A percentile compares a stretch with the other conserved stretches of the same genome.
These are phyloP conservation scores for Yamadazyma paraphyllophila DNA, from an alignment of 805 yeast species.

Conservation along the genomic window DNA sequence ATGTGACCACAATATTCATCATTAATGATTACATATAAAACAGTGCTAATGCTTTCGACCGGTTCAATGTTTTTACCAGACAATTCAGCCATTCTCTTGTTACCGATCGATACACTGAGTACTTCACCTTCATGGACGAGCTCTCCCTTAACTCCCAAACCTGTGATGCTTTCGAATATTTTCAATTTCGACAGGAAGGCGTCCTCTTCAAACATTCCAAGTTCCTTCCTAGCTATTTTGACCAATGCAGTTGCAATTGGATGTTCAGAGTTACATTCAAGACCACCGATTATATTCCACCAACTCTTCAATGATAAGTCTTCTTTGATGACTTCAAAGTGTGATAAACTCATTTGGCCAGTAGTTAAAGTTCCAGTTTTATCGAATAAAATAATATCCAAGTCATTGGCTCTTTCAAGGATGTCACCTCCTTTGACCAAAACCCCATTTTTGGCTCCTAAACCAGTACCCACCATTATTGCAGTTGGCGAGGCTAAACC, in stretches of 20 bases:
- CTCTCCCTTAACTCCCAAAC: constrained; percentile 45
- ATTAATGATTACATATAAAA: constrained; percentile 59
- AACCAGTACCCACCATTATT: constrained; percentile 98
- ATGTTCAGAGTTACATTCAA: constrained; percentile 78
- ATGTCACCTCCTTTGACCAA: constrained; percentile 91
- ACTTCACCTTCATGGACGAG: constrained; percentile 17
- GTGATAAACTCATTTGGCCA: constrained; percentile 62
- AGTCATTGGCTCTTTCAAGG: constrained; percentile 66
- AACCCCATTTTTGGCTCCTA: constrained; percentile 87
- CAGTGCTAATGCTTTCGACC: constrained; percentile 35
- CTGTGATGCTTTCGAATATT: constrained; percentile 38
- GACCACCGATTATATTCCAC: constrained; percentile 55
- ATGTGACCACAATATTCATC: constrained; percentile 60
- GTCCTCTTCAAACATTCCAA: constrained; percentile 33
- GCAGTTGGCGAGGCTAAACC: constrained; percentile 99
- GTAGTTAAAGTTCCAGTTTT: constrained; percentile 94
- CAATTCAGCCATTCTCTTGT: constrained; percentile 19
- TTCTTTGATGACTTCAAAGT: constrained; percentile 9
- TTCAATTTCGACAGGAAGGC: constrained; percentile 28
- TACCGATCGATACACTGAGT: constrained; percentile 54
- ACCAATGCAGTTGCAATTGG: constrained; percentile 79
- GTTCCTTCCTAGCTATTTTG: constrained; percentile 26
- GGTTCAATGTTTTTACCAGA: constrained; percentile 12
- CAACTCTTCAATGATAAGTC: constrained; percentile 21
- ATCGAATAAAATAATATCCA: constrained; percentile 76